These are phyloP conservation scores for Cladorrhinum samala DNA, from an alignment of 495 filamentous ascomycete species.

Conservation along the genomic window DNA sequence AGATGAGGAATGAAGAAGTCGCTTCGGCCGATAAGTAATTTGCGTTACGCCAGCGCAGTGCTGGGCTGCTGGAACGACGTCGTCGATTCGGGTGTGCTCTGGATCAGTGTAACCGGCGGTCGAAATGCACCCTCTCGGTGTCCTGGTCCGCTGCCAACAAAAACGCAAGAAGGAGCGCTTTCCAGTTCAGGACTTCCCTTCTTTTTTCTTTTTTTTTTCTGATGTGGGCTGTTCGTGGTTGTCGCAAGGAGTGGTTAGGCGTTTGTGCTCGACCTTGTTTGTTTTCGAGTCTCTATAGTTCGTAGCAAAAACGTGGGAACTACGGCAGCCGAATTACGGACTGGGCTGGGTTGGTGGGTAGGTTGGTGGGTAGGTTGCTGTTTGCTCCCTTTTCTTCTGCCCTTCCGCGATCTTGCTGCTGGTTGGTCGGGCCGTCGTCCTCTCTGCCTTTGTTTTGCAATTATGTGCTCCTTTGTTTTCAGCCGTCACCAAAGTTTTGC, in stretches of 20 bases:
- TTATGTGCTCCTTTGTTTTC: no score
- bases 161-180: conserved; percentile 8
- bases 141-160: conserved; percentile 7
- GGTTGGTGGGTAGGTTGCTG: no score
- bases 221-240: neutral
- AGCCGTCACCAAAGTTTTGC: no score
- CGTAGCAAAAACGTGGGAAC: no score
- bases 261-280: neutral
- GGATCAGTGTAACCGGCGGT: conserved; percentile 31
- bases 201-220: conserved; percentile 4
- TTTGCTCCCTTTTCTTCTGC: neutral
- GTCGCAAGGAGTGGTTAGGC: neutral
- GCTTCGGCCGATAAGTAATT: conserved; percentile 20
- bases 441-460: conserved; percentile 12
- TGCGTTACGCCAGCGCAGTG: conserved; percentile 24
- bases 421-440: neutral
- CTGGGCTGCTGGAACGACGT: no score
- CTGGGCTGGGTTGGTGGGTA: no score
- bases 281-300: no score
- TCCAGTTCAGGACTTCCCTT: conserved; percentile 5
- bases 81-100: conserved; percentile 18
- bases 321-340: no score
- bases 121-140: conserved; percentile 14
- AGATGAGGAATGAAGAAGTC: conserved; percentile 13
- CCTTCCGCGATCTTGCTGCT: neutral